These are phyloP conservation scores for Colletotrichum higginsianum DNA, from an alignment of 2,329 filamentous ascomycete species.

Conservation along the genomic window DNA sequence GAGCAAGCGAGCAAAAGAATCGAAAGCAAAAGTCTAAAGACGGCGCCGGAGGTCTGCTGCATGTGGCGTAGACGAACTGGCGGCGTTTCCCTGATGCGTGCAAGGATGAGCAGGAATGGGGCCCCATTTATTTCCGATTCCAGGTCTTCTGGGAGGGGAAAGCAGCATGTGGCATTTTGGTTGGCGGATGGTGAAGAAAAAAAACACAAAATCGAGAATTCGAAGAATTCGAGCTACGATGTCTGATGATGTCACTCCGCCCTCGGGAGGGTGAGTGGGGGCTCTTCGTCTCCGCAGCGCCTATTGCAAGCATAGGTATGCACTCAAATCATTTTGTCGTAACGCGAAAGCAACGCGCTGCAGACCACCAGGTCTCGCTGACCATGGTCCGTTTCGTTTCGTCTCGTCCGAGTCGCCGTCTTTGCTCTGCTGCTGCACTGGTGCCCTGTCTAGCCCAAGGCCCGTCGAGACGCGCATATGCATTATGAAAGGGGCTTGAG, in stretches of 20 bases:
- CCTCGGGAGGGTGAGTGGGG: conserved; percentile 9
- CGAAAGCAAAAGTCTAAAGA: conserved; percentile 1
- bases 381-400: not conserved
- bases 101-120: conserved; percentile 3
- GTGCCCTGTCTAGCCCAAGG: conserved; percentile 21
- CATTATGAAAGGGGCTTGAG: conserved; percentile 39
- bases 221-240: conserved; percentile 3
- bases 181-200: conserved; percentile 22
- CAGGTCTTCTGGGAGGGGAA: not conserved
- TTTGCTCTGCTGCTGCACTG: conserved; percentile 9
- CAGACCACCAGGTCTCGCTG: not conserved
- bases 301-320: conserved; percentile 9
- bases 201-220: not conserved
- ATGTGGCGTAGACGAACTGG: conserved; percentile 6
- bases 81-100: conserved; percentile 31
- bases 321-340: conserved; percentile 15
- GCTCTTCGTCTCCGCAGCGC: not conserved
- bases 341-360: conserved; percentile 14
- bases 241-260: conserved; percentile 38
- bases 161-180: conserved; percentile 28
- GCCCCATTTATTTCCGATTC: not conserved
- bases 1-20: conserved; percentile 10
- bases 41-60: conserved; percentile 12
- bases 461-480: conserved; percentile 37
- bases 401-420: conserved; percentile 2